Percentiles rank a stretch among this genome's conserved stretches.
phyloP scores from a whole-genome alignment of 345 rosid species.

The Populus alba region DNA sequence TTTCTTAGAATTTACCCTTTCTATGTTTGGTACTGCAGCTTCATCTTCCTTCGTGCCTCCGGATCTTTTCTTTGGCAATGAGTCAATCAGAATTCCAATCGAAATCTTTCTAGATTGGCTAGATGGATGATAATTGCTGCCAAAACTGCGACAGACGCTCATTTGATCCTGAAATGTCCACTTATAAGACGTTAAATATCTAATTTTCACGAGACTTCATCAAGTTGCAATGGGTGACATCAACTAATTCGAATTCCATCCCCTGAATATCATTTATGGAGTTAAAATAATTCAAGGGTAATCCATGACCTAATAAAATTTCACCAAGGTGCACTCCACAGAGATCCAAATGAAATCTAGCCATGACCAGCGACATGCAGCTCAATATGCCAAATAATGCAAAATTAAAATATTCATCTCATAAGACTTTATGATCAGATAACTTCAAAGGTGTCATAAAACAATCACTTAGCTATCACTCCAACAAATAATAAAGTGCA shows the following conservation, averaged over 20 bases:
- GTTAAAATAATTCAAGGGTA: background rate
- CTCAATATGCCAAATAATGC: background rate
- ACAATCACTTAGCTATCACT: background rate
- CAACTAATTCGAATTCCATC: background rate
- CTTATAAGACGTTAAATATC: background rate
- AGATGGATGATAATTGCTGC: conserved; percentile 49
- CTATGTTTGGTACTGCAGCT: conserved; percentile 25
- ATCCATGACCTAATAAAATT: background rate
- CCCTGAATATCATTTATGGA: background rate
- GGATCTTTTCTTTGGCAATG: conserved; percentile 41
- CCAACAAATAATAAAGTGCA: background rate
- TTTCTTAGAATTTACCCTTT: conserved; percentile 29
- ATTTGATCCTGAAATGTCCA: conserved; percentile 46
- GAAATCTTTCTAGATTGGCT: conserved; percentile 84
- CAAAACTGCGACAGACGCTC: conserved; percentile 56
- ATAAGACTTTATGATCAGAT: background rate
- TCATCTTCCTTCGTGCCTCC: conserved; percentile 32
- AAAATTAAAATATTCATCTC: conserved; percentile 1
- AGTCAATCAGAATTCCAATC: conserved; percentile 64
- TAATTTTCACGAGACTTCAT: background rate
- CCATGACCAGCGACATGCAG: background rate
- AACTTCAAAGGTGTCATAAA: background rate
- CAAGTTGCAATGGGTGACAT: background rate
- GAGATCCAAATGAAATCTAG: background rate
- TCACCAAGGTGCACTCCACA: background rate